Percentiles rank a stretch among this genome's conserved stretches.
phyloP scores from a whole-genome alignment of 192 early-diverging fungal species.

The Dissophora globulifera region DNA sequence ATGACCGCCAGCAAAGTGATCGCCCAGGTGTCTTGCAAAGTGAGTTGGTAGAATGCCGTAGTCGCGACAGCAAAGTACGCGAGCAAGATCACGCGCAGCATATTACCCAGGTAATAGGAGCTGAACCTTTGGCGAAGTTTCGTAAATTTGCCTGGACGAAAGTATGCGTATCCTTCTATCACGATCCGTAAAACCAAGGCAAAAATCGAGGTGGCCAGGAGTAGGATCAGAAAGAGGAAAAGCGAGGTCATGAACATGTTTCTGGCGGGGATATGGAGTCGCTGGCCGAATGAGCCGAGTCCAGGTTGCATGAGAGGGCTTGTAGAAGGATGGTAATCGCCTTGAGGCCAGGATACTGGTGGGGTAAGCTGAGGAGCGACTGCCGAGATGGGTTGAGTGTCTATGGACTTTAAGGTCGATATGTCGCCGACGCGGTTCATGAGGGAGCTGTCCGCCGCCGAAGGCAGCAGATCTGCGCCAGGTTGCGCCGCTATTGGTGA shows the following conservation, averaged over 20 bases:
- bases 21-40: slow-evolving; percentile 35
- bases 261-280: slow-evolving; percentile 39
- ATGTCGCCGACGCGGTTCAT: slow-evolving; percentile 16
- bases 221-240: slow-evolving; percentile 35
- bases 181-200: slow-evolving; percentile 22
- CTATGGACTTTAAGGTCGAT: neutral
- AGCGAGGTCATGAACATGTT: slow-evolving; percentile 52
- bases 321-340: neutral
- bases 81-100: slow-evolving; percentile 41
- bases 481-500: neutral
- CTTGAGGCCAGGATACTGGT: slow-evolving; percentile 9
- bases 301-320: slow-evolving; percentile 9
- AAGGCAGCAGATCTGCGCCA: slow-evolving; percentile 13
- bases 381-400: neutral
- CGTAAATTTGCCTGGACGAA: slow-evolving; percentile 40
- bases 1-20: slow-evolving; percentile 33
- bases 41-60: slow-evolving; percentile 50
- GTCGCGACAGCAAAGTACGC: slow-evolving; percentile 50
- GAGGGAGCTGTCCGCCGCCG: slow-evolving; percentile 9
- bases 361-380: neutral
- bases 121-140: slow-evolving; percentile 29
- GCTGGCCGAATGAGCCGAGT: slow-evolving; percentile 35
- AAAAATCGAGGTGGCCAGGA: slow-evolving; percentile 25
- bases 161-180: slow-evolving; percentile 24
- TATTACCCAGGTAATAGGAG: slow-evolving; percentile 30